Percentiles rank a stretch among this genome's conserved stretches.
Evolutionary conservation across 306 rosid species (phyloP).

Genomic region (Leucaena leucocephala): DNA sequence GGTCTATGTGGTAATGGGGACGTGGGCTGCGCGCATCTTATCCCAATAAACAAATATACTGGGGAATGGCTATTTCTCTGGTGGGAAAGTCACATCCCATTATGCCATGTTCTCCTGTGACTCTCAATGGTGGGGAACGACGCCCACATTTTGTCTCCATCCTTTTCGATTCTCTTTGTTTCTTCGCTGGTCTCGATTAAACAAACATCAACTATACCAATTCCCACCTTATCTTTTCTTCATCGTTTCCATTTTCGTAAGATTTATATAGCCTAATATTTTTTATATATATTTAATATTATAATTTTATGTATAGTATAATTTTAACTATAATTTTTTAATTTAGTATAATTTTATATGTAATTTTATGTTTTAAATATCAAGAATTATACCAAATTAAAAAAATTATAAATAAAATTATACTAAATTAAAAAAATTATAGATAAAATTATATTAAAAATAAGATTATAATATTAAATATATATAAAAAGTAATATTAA

Average conservation of each 20-base stretch:
- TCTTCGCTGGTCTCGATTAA: not conserved
- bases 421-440: too few species aligned
- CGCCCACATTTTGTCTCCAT: not conserved
- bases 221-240: not conserved
- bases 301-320: too few species aligned
- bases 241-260: not conserved
- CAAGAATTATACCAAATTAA: too few species aligned
- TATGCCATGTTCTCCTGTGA: not conserved
- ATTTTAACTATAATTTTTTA: too few species aligned
- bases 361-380: too few species aligned
- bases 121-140: not conserved
- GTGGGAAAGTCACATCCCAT: conserved; percentile 13
- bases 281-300: too few species aligned
- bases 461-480: too few species aligned
- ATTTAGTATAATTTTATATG: too few species aligned
- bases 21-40: not conserved
- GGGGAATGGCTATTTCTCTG: not conserved
- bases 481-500: too few species aligned
- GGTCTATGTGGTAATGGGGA: not conserved
- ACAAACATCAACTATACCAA: not conserved
- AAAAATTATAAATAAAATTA: too few species aligned
- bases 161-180: not conserved
- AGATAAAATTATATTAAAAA: too few species aligned
- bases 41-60: not conserved
- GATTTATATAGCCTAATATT: too few species aligned